Conservation (phyloP, 495 filamentous ascomycete species). For the Letharia lupina region DNA sequence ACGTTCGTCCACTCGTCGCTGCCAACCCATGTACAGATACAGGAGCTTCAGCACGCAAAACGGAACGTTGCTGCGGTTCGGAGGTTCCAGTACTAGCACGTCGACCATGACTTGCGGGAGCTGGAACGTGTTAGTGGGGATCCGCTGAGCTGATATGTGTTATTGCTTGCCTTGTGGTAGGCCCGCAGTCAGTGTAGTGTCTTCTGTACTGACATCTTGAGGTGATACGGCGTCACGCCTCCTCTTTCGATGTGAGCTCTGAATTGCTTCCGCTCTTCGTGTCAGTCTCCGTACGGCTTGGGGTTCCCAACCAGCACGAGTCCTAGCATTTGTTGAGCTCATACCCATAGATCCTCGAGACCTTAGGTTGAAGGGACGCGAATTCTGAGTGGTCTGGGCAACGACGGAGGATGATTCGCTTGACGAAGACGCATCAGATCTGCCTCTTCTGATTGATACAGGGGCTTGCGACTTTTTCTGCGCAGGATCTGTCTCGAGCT, state of each 20-base stretch:
- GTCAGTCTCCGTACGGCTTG: constrained; percentile 1
- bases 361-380: neutral
- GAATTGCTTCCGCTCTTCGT: constrained; percentile 2
- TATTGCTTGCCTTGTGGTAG: neutral
- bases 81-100: constrained; percentile 1
- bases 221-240: constrained; percentile 3
- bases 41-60: neutral
- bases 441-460: neutral
- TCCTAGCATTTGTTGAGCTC: neutral
- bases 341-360: neutral
- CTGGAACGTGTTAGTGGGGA: neutral
- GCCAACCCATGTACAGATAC: neutral
- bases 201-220: neutral
- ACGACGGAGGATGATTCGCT: neutral
- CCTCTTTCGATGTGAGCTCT: neutral
- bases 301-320: neutral
- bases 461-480: neutral
- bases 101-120: neutral
- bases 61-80: neutral
- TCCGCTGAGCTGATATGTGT: neutral
- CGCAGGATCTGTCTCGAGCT: neutral
- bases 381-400: neutral
- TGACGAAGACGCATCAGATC: neutral
- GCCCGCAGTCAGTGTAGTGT: neutral
- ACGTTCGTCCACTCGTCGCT: neutral